Evolutionary conservation across 768 basidiomycete species (phyloP).

Genomic region (Phallus indusiatus): DNA sequence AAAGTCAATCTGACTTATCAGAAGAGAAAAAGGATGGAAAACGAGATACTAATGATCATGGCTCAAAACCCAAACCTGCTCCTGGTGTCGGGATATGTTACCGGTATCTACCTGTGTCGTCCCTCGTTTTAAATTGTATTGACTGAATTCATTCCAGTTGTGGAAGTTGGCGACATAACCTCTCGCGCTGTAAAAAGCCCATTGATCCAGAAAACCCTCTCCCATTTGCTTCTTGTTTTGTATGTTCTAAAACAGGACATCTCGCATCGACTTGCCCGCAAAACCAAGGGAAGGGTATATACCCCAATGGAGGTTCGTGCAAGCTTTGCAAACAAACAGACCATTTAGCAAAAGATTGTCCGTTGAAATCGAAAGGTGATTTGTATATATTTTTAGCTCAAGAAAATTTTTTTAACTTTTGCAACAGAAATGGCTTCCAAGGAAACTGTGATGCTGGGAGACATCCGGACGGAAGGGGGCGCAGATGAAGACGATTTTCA

Average conservation of each 20-base stretch:
- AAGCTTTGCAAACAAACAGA: conserved; percentile 80
- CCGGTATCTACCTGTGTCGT: conserved; percentile 35
- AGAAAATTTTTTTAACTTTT: conserved; percentile 9
- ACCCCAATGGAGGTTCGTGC: conserved; percentile 86
- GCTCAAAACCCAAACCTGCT: conserved; percentile 4
- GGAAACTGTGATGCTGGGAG: conserved; percentile 35
- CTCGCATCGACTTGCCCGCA: conserved; percentile 75
- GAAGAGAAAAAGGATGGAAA: conserved; percentile 19
- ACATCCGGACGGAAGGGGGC: conserved; percentile 42
- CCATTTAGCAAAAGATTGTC: conserved; percentile 82
- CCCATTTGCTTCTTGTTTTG: conserved; percentile 88
- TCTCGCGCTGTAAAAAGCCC: conserved; percentile 68
- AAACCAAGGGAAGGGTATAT: conserved; percentile 73
- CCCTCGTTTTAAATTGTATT: neutral
- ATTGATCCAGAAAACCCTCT: conserved; percentile 54
- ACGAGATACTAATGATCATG: conserved; percentile 6
- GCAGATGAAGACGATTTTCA: conserved; percentile 97
- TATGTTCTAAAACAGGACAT: conserved; percentile 79
- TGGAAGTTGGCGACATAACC: conserved; percentile 66
- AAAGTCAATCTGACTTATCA: conserved; percentile 11
- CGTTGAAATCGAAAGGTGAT: conserved; percentile 48
- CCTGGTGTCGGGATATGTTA: conserved; percentile 54
- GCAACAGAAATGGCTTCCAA: conserved; percentile 27
- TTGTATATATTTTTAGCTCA: neutral
- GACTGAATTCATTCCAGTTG: conserved; percentile 41